These are phyloP conservation scores for Saccharomyces hybrid DNA, from an alignment of 1,139 yeast genomes.

Conservation along the genomic window DNA sequence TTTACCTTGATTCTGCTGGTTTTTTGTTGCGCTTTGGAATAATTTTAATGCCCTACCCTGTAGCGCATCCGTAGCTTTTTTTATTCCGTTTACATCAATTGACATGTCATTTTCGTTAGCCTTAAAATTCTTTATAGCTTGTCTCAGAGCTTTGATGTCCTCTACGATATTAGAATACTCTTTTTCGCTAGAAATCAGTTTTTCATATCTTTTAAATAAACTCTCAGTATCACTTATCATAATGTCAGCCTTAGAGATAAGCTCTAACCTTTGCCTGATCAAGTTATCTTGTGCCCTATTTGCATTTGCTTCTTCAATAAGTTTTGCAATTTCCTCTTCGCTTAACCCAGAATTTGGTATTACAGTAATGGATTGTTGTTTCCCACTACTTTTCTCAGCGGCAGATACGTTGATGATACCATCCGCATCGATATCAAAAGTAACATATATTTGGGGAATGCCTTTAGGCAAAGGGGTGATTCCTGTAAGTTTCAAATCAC, in stretches of 20 bases:
- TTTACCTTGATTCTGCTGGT: slow-evolving; percentile 29
- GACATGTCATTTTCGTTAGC: slow-evolving; percentile 35
- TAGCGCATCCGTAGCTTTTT: slow-evolving; percentile 42
- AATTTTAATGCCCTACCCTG: slow-evolving; percentile 46
- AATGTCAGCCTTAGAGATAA: slow-evolving; percentile 43
- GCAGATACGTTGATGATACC: slow-evolving; percentile 76
- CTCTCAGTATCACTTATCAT: slow-evolving; percentile 50
- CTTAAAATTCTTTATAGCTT: slow-evolving; percentile 36
- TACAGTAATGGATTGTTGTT: slow-evolving; percentile 55
- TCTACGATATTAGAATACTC: slow-evolving; percentile 33
- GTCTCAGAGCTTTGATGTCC: slow-evolving; percentile 16
- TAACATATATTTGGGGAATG: slow-evolving; percentile 64
- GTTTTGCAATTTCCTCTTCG: slow-evolving; percentile 50
- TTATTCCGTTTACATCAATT: slow-evolving; percentile 32
- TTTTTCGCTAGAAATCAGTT: slow-evolving; percentile 33
- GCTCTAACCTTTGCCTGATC: slow-evolving; percentile 32
- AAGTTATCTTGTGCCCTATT: slow-evolving; percentile 26
- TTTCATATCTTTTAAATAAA: slow-evolving; percentile 40
- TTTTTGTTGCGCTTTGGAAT: slow-evolving; percentile 45
- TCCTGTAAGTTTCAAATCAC: slow-evolving; percentile 59
- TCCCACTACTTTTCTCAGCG: slow-evolving; percentile 52
- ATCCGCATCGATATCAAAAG: slow-evolving; percentile 74
- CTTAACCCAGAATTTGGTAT: slow-evolving; percentile 63
- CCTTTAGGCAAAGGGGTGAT: slow-evolving; percentile 74
- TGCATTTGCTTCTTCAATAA: slow-evolving; percentile 43